Percentiles rank a stretch among this genome's conserved stretches.
Evolutionary conservation across 441 rosid species (phyloP).

Genomic region (Oxalis stricta): DNA sequence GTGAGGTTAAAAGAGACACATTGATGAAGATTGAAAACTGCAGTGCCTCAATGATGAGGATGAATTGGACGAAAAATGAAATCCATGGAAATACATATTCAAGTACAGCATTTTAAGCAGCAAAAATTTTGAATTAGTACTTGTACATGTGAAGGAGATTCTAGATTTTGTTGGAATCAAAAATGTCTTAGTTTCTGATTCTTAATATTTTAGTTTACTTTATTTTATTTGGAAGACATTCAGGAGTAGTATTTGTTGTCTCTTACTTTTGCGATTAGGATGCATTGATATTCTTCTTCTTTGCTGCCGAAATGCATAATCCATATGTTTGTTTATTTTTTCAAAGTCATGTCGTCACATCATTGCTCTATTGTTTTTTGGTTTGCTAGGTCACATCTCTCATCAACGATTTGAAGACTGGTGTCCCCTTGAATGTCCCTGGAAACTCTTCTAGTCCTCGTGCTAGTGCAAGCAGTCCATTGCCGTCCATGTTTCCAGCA

Average conservation of each 20-base stretch:
- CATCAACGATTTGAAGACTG: constrained; percentile 69
- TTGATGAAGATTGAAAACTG: too few relatives aligned
- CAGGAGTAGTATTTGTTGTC: neutral
- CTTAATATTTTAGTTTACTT: too few relatives aligned
- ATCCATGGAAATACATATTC: too few relatives aligned
- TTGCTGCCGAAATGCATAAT: neutral
- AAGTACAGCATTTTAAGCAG: too few relatives aligned
- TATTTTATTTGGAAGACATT: neutral
- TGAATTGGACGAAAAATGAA: too few relatives aligned
- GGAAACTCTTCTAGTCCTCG: constrained; percentile 43
- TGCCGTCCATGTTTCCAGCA: constrained; percentile 93
- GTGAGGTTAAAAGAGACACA: too few relatives aligned
- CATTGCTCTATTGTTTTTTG: constrained; percentile 5
- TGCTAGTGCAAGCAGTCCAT: constrained; percentile 30
- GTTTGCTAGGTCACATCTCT: constrained; percentile 48
- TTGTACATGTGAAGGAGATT: too few relatives aligned
- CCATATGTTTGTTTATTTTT: neutral
- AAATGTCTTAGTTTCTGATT: too few relatives aligned
- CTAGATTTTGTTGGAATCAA: too few relatives aligned
- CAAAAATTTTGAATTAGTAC: too few relatives aligned
- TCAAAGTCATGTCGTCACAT: neutral
- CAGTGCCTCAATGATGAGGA: too few relatives aligned
- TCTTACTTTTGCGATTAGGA: neutral
- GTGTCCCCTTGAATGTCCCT: constrained; percentile 50
- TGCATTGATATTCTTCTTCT: neutral